Evolutionary conservation across 345 rosid genomes (phyloP).

Genomic region (Pseudoturritis turrita): DNA sequence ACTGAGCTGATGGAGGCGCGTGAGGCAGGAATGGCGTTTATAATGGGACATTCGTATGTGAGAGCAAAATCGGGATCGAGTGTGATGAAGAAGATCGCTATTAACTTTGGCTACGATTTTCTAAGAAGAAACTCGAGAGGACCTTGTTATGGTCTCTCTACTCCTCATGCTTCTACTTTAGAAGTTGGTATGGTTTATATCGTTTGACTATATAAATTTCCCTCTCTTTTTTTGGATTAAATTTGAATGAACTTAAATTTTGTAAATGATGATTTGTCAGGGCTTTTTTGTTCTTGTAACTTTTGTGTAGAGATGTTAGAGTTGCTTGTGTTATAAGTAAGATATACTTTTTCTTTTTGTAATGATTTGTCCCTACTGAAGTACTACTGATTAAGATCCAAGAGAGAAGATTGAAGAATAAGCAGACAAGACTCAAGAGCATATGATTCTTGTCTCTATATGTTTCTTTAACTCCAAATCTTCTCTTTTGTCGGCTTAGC

Average conservation of each 20-base stretch:
- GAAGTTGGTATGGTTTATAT: slow-evolving; percentile 93
- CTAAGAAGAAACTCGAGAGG: slow-evolving; percentile 83
- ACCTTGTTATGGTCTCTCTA: slow-evolving; percentile 56
- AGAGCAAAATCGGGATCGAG: slow-evolving; percentile 89
- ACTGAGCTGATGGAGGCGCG: slow-evolving; percentile 79
- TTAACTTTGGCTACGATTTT: slow-evolving; percentile 84
- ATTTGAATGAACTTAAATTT: slow-evolving; percentile 3
- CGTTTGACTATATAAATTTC: slow-evolving; percentile 37
- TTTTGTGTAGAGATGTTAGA: slow-evolving; percentile 7
- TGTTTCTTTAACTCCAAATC: slow-evolving; percentile 26
- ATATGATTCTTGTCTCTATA: slow-evolving; percentile 35
- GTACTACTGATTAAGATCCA: slow-evolving; percentile 5
- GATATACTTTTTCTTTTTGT: slow-evolving; percentile 18
- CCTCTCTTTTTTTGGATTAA: not conserved
- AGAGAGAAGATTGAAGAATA: slow-evolving; percentile 15
- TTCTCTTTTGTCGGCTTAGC: slow-evolving; percentile 28
- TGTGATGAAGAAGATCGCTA: slow-evolving; percentile 68
- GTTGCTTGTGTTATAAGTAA: slow-evolving; percentile 29
- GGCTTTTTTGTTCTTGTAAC: slow-evolving; percentile 3
- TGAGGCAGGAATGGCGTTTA: slow-evolving; percentile 91
- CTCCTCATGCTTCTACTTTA: slow-evolving; percentile 83
- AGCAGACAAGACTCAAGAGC: slow-evolving; percentile 26
- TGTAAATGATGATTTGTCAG: slow-evolving; percentile 4
- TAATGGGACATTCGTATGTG: slow-evolving; percentile 82
- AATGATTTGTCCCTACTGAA: slow-evolving; percentile 15